Conservation (phyloP, 1,284 basidiomycete species). For the Abortiporus biennis region DNA sequence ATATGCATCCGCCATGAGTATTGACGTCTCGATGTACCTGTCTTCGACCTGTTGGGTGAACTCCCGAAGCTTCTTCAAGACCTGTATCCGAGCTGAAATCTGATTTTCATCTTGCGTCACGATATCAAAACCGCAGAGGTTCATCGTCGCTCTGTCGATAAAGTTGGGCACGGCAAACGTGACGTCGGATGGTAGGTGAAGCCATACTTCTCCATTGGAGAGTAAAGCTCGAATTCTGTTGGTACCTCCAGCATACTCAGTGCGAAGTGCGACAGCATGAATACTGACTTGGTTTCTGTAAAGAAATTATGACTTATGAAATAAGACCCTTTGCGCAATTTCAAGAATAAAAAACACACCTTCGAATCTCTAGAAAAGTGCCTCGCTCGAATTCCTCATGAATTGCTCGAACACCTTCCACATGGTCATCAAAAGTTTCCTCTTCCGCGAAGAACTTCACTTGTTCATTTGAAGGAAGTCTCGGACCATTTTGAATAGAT, state of each 20-base stretch:
- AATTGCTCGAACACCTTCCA: too few relatives aligned
- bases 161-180: slow-evolving; percentile 53
- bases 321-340: neutral
- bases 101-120: slow-evolving; percentile 26
- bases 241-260: slow-evolving; percentile 26
- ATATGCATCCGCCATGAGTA: slow-evolving; percentile 34
- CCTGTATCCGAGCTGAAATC: slow-evolving; percentile 49
- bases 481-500: too few relatives aligned
- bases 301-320: neutral
- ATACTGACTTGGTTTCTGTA: slow-evolving; percentile 35
- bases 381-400: slow-evolving; percentile 30
- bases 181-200: slow-evolving; percentile 42
- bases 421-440: neutral
- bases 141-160: slow-evolving; percentile 37
- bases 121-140: slow-evolving; percentile 38
- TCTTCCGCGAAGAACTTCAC: slow-evolving; percentile 7
- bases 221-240: slow-evolving; percentile 37
- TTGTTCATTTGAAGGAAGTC: slow-evolving; percentile 8
- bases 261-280: slow-evolving; percentile 45
- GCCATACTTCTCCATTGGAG: slow-evolving; percentile 45
- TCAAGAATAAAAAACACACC: slow-evolving; percentile 30
- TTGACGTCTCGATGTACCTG: slow-evolving; percentile 29
- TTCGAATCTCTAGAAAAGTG: slow-evolving; percentile 55
- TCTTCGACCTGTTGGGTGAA: slow-evolving; percentile 40
- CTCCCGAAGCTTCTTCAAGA: slow-evolving; percentile 47